Base-by-base conservation (phyloP, 1,284 basidiomycete genomes). In the Tilletia caries region DNA sequence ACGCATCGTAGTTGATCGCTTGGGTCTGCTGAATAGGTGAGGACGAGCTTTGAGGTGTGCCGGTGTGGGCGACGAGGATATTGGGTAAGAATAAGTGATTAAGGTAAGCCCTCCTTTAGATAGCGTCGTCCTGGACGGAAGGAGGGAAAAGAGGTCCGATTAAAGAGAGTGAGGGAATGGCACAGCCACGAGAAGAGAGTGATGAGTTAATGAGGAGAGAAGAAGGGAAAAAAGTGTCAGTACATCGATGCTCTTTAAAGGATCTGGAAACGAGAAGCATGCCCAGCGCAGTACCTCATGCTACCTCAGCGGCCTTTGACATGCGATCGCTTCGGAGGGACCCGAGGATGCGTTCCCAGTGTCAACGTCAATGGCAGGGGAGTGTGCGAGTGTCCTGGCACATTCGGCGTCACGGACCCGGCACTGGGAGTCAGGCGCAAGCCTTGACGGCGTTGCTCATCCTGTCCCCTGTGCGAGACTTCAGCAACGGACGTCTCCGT, bases 171-270 rank as follows among this genome's bases (percentile, higher is more conserved):
- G 52, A 27, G 52, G 27, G 23, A 50, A 54, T 54, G 52, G 52
- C 52, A 54, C 52, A 54, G 52, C 52, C 52, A 54, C 52, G 52
- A 29, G 52, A 15, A 23, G 25, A 54, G 52, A 54, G 52, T 5
- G 52, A 29, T 27, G n/a, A 15, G 25, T 29, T 23, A 5, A 13
- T 54, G 52, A 54, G 52, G 48, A 50, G 23, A 29, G 25, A 29
- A 29, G 23, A 13, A 29, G 15, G 25, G 52, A 29, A 54, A 29
- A 54, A 29, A 54, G 52, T 15, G 52, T 23, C 52, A 25, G 29
- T 15, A 54, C n/a, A 6, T 6, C 25, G 52, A 13, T 29, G 3
- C 52, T 27, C 37, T 41, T 41, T 41, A 41, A 41, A 41, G 37
- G 15, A 15, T 41, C 37, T 41, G 37, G n/a, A n/a, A n/a, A 41